Percentiles rank a stretch among this genome's conserved stretches.
phyloP scores from a whole-genome alignment of 1,284 basidiomycete species.

The Trametes sp. region DNA sequence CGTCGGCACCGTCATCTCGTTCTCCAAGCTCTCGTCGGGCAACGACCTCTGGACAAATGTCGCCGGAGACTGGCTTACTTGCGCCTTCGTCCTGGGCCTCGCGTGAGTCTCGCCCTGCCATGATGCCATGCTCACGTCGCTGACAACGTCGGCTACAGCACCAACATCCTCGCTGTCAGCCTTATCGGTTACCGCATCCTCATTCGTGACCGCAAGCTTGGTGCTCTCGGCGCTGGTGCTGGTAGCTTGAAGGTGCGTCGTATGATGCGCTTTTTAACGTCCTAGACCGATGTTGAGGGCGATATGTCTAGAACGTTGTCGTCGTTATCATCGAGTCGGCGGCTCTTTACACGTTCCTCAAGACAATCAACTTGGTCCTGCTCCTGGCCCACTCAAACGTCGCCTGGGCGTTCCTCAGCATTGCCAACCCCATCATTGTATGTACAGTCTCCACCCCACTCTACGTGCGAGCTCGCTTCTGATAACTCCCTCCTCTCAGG shows the following conservation, averaged over 20 bases:
- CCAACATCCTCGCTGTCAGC: not conserved
- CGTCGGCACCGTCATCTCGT: not conserved
- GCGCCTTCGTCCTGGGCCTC: not conserved
- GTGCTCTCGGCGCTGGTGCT: not conserved
- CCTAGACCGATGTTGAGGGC: not conserved
- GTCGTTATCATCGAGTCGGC: not conserved
- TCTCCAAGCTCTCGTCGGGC: not conserved
- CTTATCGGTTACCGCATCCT: not conserved
- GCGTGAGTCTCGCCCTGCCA: too few species aligned
- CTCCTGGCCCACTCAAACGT: not conserved
- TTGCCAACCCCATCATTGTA: not conserved
- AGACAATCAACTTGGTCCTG: not conserved
- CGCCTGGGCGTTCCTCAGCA: not conserved
- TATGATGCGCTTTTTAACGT: too few species aligned
- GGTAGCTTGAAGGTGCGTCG: not conserved
- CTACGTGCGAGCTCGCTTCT: not conserved
- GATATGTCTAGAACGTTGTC: not conserved
- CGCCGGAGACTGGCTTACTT: not conserved
- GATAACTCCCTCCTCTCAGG: not conserved
- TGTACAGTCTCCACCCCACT: not conserved
- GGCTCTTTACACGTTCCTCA: not conserved
- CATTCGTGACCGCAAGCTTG: not conserved
- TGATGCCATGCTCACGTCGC: not conserved
- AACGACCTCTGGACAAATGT: not conserved
- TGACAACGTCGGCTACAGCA: not conserved